Conservation (phyloP, 805 yeast genomes). For the Candida koratica region DNA sequence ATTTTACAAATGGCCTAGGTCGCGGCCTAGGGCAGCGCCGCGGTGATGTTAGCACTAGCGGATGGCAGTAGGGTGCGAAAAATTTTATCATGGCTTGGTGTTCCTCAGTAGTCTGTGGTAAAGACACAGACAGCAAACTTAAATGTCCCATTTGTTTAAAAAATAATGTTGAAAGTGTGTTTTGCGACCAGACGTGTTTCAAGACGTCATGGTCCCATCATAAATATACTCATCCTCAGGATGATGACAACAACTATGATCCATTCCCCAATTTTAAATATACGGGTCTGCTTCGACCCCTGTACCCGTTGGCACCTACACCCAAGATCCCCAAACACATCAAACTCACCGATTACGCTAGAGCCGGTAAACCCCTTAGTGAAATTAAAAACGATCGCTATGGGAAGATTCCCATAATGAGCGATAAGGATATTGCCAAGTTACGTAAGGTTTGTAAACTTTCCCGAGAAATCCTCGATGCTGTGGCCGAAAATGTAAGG, state of each 20-base stretch:
- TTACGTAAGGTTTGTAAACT: constrained; percentile 71
- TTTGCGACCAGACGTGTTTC: constrained; percentile 85
- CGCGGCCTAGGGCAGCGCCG: too few species aligned
- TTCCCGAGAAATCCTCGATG: constrained; percentile 87
- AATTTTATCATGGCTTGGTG: constrained; percentile 38
- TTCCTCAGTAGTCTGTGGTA: constrained; percentile 81
- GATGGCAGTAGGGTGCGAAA: constrained; percentile 2
- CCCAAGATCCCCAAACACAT: constrained; percentile 70
- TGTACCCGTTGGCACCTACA: constrained; percentile 74
- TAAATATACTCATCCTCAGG: constrained; percentile 63
- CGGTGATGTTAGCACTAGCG: too few species aligned
- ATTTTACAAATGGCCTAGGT: too few species aligned
- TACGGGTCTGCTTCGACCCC: constrained; percentile 72
- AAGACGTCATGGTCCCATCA: constrained; percentile 68
- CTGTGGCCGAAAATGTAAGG: constrained; percentile 74
- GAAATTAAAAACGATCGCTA: constrained; percentile 73
- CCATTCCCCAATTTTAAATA: constrained; percentile 81
- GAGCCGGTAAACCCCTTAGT: constrained; percentile 68
- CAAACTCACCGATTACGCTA: constrained; percentile 78
- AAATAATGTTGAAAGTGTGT: constrained; percentile 54
- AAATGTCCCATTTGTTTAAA: constrained; percentile 93
- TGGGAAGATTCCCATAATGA: constrained; percentile 59
- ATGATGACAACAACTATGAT: constrained; percentile 59
- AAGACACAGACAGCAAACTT: constrained; percentile 65
- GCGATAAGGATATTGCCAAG: constrained; percentile 65